Evolutionary conservation across 2,329 filamentous ascomycete species (phyloP), one percentile per base, ranked within the genome.

Genomic region (Exutisphaerella laricina): DNA sequence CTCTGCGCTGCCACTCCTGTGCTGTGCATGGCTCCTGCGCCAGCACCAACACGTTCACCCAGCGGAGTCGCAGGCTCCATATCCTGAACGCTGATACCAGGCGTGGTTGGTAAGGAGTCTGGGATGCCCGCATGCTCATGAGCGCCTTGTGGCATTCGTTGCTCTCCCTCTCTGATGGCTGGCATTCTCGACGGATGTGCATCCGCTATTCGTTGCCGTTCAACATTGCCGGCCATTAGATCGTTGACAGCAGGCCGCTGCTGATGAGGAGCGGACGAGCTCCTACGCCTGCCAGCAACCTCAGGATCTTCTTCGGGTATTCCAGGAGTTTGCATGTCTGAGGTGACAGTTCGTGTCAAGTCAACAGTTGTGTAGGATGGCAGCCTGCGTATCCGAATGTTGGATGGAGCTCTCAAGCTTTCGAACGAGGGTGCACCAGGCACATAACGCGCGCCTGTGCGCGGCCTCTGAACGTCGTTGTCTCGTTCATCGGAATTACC

Each of bases 311-410:
- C 50, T 22, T 51, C 46, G 5, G 43, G 23, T 8, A 45, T 41
- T 3, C 39, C 42, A 22, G 21, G 46, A 30, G 30, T 53, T 41
- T 28, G 42, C 9, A 23, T 20, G 12, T 43, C 41, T 25, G 51
- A 49, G 8, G 54, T 50, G 9, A 22, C 30, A 7, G 53, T 48
- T 10, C 53, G 51, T 4, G 51, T 30, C 16, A 43, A 12, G 17
- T 40, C 21, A 4, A 38, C 22, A 10, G 37, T 36, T 4, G 45
- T 44, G 21, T 42, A 46, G 14, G 47, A 49, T 9, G 58, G 57
- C 5, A 62, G 41, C 35, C 59, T 51, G 23, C 59, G 52, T 25
- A 62, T 60, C 13, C 59, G 48, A 13, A 62, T 62, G 35, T 54
- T 60, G 5, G 58, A 60, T 3, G 58, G 59, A 7, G 53, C 48